Evolutionary conservation across 768 basidiomycete species (phyloP).

Genomic region (Dacryopinax spathularia): DNA sequence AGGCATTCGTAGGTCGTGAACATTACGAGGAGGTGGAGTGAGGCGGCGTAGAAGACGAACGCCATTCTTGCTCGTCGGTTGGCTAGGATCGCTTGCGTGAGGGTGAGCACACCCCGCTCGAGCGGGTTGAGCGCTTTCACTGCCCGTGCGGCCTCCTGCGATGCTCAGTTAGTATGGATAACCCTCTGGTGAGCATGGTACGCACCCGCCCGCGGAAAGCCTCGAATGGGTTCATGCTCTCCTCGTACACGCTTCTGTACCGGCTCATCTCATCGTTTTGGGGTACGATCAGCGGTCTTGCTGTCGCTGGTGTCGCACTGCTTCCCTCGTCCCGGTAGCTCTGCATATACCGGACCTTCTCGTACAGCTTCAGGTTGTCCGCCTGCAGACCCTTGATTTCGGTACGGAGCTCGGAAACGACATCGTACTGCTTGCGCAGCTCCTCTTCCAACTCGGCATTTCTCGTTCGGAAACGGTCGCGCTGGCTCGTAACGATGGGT

Average conservation of each 20-base stretch:
- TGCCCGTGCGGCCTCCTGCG: slow-evolving; percentile 85
- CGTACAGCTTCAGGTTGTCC: slow-evolving; percentile 95
- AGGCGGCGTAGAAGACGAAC: slow-evolving; percentile 76
- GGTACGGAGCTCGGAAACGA: slow-evolving; percentile 81
- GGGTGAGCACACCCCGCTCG: slow-evolving; percentile 70
- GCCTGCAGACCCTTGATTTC: slow-evolving; percentile 86
- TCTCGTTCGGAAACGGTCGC: slow-evolving; percentile 93
- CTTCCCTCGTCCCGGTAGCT: slow-evolving; percentile 69
- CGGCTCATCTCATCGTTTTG: slow-evolving; percentile 63
- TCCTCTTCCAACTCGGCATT: slow-evolving; percentile 98
- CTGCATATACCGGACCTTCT: slow-evolving; percentile 98
- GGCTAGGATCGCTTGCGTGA: slow-evolving; percentile 76
- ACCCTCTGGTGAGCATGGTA: slow-evolving; percentile 12
- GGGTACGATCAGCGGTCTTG: slow-evolving; percentile 7
- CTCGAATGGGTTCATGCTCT: slow-evolving; percentile 96
- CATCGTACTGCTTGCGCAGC: slow-evolving; percentile 86
- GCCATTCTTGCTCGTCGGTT: slow-evolving; percentile 80
- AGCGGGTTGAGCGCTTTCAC: slow-evolving; percentile 83
- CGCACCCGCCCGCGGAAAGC: slow-evolving; percentile 87
- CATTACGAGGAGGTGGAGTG: slow-evolving; percentile 67
- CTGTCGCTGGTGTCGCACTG: slow-evolving; percentile 9
- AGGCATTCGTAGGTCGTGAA: slow-evolving; percentile 66
- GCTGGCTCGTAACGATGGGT: slow-evolving; percentile 95
- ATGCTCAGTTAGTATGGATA: neutral
- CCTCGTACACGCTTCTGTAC: slow-evolving; percentile 85